phyloP scores from a whole-genome alignment of 495 filamentous ascomycete genomes.

The Durotheca rogersii region DNA sequence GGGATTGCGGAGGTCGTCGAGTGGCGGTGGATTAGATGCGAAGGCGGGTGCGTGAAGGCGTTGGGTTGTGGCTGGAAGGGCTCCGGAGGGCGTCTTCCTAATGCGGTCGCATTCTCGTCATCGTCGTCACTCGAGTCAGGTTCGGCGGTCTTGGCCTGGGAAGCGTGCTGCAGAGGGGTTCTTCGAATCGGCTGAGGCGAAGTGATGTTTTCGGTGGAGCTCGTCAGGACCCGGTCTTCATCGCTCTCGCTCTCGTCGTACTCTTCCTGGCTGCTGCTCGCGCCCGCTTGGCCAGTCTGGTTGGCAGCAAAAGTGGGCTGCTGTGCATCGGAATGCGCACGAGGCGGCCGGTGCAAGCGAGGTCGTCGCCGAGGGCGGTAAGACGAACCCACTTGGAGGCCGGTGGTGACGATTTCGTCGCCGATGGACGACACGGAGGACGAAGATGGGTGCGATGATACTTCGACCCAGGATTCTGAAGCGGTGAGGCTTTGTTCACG shows the following conservation, averaged over 20 bases:
- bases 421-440: constrained; percentile 87
- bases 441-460: constrained; percentile 84
- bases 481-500: constrained; percentile 21
- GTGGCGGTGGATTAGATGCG: constrained; percentile 53
- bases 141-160: constrained; percentile 41
- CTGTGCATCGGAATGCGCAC: constrained; percentile 32
- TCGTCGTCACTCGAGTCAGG: constrained; percentile 71
- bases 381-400: constrained; percentile 67
- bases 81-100: constrained; percentile 61
- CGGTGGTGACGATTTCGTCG: constrained; percentile 86
- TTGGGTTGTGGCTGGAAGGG: constrained; percentile 84
- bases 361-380: constrained; percentile 56
- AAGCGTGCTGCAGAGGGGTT: constrained; percentile 27
- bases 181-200: constrained; percentile 23
- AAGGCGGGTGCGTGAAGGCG: constrained; percentile 82
- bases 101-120: constrained; percentile 74
- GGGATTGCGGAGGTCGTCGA: constrained; percentile 48
- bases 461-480: constrained; percentile 95
- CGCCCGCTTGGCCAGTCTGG: constrained; percentile 45
- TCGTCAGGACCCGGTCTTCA: constrained; percentile 78
- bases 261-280: constrained; percentile 61
- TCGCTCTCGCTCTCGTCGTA: constrained; percentile 74
- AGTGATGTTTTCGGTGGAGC: constrained; percentile 75
- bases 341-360: constrained; percentile 52
- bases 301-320: constrained; percentile 42